phyloP scores from a whole-genome alignment of 2,329 filamentous ascomycete genomes.

The Xylariales sp. region DNA sequence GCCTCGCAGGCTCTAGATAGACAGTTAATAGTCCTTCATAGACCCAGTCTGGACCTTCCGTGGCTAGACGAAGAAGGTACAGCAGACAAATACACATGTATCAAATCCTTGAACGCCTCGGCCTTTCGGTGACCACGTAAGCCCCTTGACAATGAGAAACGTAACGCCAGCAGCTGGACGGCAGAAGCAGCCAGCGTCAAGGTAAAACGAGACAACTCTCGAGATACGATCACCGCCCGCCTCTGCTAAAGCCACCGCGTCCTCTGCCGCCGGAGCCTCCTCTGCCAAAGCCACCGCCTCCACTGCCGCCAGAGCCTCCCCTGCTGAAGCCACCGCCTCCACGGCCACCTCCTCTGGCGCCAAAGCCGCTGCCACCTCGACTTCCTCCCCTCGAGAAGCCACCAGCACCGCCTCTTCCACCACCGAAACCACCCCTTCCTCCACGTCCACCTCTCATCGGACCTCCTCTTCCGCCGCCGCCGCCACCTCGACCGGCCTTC shows the following conservation, averaged over 20 bases:
- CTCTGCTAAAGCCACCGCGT: constrained; percentile 31
- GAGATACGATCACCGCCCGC: constrained; percentile 8
- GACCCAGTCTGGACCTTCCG: not conserved
- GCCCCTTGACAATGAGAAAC: constrained; percentile 6
- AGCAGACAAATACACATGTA: not conserved
- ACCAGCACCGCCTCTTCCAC: constrained; percentile 34
- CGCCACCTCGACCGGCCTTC: constrained; percentile 66
- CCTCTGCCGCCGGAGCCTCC: constrained; percentile 53
- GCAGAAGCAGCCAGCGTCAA: constrained; percentile 1
- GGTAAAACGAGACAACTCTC: constrained; percentile 1
- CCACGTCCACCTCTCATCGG: constrained; percentile 27
- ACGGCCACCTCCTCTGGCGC: constrained; percentile 29
- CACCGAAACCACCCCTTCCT: constrained; percentile 24
- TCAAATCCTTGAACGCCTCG: constrained; percentile 12
- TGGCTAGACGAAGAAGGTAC: not conserved
- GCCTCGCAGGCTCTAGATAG: not conserved
- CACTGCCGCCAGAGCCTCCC: constrained; percentile 24
- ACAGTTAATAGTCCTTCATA: not conserved
- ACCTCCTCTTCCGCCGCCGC: constrained; percentile 40
- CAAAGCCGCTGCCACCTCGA: constrained; percentile 36
- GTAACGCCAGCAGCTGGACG: constrained; percentile 1
- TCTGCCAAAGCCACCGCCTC: constrained; percentile 40
- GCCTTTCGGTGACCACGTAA: constrained; percentile 11
- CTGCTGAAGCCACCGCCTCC: constrained; percentile 21
- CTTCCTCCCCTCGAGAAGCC: constrained; percentile 53